Conservation (phyloP, 2,329 filamentous ascomycete genomes). For the Cercospora janseana region DNA sequence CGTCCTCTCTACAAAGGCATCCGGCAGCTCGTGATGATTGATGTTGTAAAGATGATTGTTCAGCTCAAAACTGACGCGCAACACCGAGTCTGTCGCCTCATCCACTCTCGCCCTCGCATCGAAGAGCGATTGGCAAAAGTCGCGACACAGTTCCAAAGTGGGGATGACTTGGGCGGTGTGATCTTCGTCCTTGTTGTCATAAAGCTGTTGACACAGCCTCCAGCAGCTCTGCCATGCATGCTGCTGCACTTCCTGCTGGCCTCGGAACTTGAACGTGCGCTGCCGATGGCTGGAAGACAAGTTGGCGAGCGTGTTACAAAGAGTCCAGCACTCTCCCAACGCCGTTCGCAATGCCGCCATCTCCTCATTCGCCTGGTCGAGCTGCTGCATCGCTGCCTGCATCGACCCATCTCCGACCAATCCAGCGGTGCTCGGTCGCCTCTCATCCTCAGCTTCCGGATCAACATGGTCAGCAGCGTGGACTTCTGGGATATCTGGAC, state of each 20-base stretch:
- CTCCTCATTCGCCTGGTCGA: conserved; percentile 58
- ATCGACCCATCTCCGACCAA: conserved; percentile 41
- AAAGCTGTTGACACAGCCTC: conserved; percentile 86
- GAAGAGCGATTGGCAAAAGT: conserved; percentile 89
- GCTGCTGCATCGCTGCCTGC: conserved; percentile 53
- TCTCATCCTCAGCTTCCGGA: conserved; percentile 26
- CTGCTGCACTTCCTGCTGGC: conserved; percentile 74
- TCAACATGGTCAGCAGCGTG: conserved; percentile 40
- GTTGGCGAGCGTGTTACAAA: conserved; percentile 86
- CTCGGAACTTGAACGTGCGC: conserved; percentile 72
- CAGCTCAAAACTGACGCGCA: conserved; percentile 89
- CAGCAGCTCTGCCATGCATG: conserved; percentile 92
- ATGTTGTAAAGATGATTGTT: conserved; percentile 95
- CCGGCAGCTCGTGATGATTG: conserved; percentile 78
- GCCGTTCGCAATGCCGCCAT: conserved; percentile 69
- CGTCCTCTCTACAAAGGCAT: conserved; percentile 83
- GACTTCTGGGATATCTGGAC: conserved; percentile 48
- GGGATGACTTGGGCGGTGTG: conserved; percentile 66
- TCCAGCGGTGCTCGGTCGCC: conserved; percentile 37
- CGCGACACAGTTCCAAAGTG: conserved; percentile 81
- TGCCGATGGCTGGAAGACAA: conserved; percentile 81
- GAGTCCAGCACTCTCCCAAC: conserved; percentile 84
- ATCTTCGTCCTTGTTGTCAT: conserved; percentile 73
- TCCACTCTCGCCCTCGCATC: conserved; percentile 77
- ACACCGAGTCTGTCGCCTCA: conserved; percentile 76